A percentile compares a stretch with the other conserved stretches of the same genome.
Conservation (phyloP, 495 filamentous ascomycete species). For the Halenospora varia region DNA sequence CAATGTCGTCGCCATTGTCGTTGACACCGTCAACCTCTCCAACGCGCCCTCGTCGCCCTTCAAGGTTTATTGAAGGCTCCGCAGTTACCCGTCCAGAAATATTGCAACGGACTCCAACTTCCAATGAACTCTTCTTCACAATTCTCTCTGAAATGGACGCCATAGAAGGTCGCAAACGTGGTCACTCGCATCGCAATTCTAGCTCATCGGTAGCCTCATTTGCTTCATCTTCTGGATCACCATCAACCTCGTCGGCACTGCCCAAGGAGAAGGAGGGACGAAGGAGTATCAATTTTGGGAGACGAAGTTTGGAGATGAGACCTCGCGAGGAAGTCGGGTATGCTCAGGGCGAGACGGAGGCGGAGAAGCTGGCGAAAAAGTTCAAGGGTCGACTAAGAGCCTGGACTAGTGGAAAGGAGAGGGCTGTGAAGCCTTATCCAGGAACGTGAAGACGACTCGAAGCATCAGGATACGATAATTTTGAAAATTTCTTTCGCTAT, state of each 20-base stretch:
- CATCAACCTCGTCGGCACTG: neutral
- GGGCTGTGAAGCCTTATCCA: conserved; percentile 10
- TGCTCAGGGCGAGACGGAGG: neutral
- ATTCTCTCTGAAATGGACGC: conserved; percentile 23
- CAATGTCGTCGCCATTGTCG: too few relatives aligned
- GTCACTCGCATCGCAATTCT: conserved; percentile 6
- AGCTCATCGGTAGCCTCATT: conserved; percentile 3
- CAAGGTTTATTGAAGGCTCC: conserved; percentile 1
- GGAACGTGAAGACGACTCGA: neutral
- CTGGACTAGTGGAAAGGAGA: conserved; percentile 7
- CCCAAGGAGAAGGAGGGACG: conserved; percentile 11
- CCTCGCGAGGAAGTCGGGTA: conserved; percentile 4
- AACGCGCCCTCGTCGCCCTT: neutral
- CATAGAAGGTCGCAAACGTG: neutral
- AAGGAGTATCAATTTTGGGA: conserved; percentile 18
- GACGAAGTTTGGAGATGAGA: conserved; percentile 7
- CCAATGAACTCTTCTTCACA: conserved; percentile 7
- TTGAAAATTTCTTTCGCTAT: neutral
- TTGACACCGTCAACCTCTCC: neutral
- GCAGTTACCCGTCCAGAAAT: conserved; percentile 2
- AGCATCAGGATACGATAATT: too few relatives aligned
- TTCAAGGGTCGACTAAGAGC: conserved; percentile 16
- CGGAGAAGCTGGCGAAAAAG: conserved; percentile 18
- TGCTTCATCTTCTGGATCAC: neutral
- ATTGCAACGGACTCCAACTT: neutral